Percentiles rank a stretch among this genome's conserved stretches.
Evolutionary conservation across 2,329 filamentous ascomycete genomes (phyloP).

Genomic region (Teratosphaeria destructans): DNA sequence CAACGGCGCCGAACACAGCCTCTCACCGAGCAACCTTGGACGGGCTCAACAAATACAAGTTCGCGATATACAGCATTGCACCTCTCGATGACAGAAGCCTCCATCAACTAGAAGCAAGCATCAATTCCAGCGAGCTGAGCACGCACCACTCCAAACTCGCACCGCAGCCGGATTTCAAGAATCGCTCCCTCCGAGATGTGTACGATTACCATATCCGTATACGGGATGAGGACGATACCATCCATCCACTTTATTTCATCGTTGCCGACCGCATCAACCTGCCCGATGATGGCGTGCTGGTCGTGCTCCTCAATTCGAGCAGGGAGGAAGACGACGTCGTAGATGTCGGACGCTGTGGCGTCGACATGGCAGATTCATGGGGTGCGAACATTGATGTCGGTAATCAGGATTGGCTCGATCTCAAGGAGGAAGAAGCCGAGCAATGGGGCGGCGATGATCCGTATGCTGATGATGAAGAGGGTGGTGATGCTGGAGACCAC

Average conservation of each 20-base stretch:
- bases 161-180: background rate
- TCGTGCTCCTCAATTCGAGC: background rate
- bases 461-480: background rate
- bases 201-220: constrained; percentile 1
- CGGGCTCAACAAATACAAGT: background rate
- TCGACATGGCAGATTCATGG: constrained; percentile 1
- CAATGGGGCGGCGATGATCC: background rate
- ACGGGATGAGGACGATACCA: background rate
- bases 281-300: background rate
- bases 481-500: background rate
- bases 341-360: background rate
- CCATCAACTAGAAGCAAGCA: background rate
- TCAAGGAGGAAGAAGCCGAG: background rate
- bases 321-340: background rate
- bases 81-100: background rate
- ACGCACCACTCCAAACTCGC: background rate
- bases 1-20: background rate
- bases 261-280: background rate
- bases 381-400: constrained; percentile 1
- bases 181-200: background rate
- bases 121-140: background rate
- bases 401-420: background rate
- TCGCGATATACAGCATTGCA: background rate
- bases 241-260: constrained; percentile 1
- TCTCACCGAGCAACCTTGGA: background rate